phyloP scores from a whole-genome alignment of 257 asterid species.

The Solanum acaule region DNA sequence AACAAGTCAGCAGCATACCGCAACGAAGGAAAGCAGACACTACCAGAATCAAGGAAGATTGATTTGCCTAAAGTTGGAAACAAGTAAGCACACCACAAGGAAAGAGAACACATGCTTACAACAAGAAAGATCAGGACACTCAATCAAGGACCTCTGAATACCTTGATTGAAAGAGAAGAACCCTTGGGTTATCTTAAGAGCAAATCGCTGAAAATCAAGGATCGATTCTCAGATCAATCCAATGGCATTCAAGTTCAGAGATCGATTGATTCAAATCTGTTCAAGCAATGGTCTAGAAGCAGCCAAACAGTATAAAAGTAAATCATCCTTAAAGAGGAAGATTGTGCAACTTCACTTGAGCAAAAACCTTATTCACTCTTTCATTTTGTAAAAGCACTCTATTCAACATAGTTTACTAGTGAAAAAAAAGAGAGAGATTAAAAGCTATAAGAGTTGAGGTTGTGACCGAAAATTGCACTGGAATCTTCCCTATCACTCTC shows the following conservation, averaged over 20 bases:
- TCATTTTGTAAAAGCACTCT: neutral
- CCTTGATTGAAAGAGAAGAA: neutral
- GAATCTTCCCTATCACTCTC: neutral
- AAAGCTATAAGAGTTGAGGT: neutral
- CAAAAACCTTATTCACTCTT: neutral
- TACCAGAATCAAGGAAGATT: neutral
- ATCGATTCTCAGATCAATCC: neutral
- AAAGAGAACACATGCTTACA: neutral
- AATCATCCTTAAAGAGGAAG: neutral
- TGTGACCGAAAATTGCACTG: neutral
- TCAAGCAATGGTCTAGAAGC: neutral
- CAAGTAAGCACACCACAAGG: neutral
- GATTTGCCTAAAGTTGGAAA: neutral
- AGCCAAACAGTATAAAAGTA: neutral
- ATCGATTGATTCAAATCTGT: neutral
- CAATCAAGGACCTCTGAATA: neutral
- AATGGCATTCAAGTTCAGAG: neutral
- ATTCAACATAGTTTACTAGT: neutral
- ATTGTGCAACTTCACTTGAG: neutral
- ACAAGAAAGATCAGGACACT: neutral
- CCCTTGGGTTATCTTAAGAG: neutral
- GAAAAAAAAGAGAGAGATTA: neutral
- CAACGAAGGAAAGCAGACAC: neutral
- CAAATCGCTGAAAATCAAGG: neutral
- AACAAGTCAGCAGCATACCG: neutral